phyloP scores from a whole-genome alignment of 2,329 filamentous ascomycete species.

The Zymoseptoria brevis region DNA sequence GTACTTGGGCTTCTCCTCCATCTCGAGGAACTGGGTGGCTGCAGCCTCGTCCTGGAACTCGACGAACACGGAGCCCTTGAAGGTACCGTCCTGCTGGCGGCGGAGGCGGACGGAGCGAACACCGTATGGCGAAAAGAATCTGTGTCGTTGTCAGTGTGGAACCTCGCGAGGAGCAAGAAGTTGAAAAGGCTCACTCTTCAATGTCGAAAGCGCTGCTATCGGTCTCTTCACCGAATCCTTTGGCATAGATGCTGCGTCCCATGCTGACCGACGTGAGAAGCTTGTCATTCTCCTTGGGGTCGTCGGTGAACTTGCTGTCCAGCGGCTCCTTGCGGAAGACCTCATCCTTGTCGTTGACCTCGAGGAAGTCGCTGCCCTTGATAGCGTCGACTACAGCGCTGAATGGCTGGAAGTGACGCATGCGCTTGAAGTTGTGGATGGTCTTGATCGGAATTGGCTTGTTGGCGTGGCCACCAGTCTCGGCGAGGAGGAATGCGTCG shows the following conservation, averaged over 20 bases:
- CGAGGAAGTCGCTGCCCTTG: slow-evolving; percentile 64
- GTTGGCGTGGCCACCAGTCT: slow-evolving; percentile 71
- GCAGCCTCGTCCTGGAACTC: slow-evolving; percentile 77
- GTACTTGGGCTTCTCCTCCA: slow-evolving; percentile 77
- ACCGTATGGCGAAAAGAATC: slow-evolving; percentile 75
- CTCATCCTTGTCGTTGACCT: slow-evolving; percentile 62
- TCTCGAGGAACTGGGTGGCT: slow-evolving; percentile 68
- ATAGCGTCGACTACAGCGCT: slow-evolving; percentile 75
- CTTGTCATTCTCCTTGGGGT: slow-evolving; percentile 46
- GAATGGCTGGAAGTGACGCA: slow-evolving; percentile 89
- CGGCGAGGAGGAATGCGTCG: slow-evolving; percentile 78
- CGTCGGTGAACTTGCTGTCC: slow-evolving; percentile 41
- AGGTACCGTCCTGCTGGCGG: slow-evolving; percentile 60
- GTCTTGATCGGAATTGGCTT: slow-evolving; percentile 69
- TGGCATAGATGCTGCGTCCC: slow-evolving; percentile 75
- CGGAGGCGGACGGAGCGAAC: slow-evolving; percentile 81
- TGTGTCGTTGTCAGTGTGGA: neutral
- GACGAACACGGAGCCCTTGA: slow-evolving; percentile 96
- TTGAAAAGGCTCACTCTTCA: slow-evolving; percentile 47
- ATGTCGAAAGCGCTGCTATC: slow-evolving; percentile 84
- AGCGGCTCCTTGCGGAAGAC: slow-evolving; percentile 71
- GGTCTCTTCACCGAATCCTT: slow-evolving; percentile 85
- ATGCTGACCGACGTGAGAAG: slow-evolving; percentile 59
- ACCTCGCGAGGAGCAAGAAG: neutral
- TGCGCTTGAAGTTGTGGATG: slow-evolving; percentile 85